Evolutionary conservation across 306 rosid genomes (phyloP).

Genomic region (Quercus dentata): DNA sequence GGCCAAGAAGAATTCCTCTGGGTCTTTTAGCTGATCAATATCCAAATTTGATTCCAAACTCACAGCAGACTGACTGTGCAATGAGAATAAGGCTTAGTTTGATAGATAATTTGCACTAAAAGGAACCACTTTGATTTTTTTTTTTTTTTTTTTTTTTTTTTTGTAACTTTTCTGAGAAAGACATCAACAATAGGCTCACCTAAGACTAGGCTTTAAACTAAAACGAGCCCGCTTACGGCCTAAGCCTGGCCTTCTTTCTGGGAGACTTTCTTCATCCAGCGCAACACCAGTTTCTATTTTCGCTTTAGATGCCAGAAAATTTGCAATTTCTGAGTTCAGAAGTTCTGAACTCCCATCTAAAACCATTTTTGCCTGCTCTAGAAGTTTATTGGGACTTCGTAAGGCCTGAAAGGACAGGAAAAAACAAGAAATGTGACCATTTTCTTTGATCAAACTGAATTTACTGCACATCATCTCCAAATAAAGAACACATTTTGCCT

Average conservation of each 20-base stretch:
- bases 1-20: slow-evolving; percentile 59
- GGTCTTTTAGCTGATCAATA: slow-evolving; percentile 52
- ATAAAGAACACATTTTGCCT: neutral
- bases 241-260: slow-evolving; percentile 64
- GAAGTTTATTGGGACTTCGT: slow-evolving; percentile 41
- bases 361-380: slow-evolving; percentile 43
- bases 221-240: slow-evolving; percentile 69
- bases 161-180: neutral
- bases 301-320: slow-evolving; percentile 9
- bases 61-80: slow-evolving; percentile 49
- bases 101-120: neutral
- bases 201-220: slow-evolving; percentile 47
- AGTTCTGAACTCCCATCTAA: slow-evolving; percentile 22
- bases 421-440: neutral
- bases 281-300: slow-evolving; percentile 19
- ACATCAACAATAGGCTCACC: slow-evolving; percentile 29
- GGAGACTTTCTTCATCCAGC: slow-evolving; percentile 43
- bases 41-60: slow-evolving; percentile 48
- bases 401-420: slow-evolving; percentile 41
- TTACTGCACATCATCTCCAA: neutral
- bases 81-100: slow-evolving; percentile 8
- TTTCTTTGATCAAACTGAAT: neutral
- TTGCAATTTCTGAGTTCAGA: slow-evolving; percentile 17
- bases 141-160: neutral
- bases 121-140: neutral